These are phyloP conservation scores for Phaseolus coccineus DNA, from an alignment of 331 rosid species.

Conservation along the genomic window DNA sequence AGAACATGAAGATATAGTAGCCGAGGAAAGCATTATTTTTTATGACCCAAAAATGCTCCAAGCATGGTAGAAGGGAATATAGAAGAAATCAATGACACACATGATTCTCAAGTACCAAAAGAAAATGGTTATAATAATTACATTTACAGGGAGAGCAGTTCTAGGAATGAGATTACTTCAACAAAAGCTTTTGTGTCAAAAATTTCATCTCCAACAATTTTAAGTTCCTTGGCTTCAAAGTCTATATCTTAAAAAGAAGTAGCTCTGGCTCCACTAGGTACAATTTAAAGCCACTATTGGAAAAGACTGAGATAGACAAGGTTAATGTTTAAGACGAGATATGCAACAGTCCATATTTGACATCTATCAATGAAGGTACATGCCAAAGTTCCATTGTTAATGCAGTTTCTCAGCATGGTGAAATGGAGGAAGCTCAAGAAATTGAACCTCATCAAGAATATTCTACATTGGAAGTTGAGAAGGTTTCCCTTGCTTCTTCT, in stretches of 20 bases:
- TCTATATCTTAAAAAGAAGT: constrained; percentile 96
- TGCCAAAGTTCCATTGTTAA: constrained; percentile 47
- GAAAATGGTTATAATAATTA: constrained; percentile 55
- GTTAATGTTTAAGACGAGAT: constrained; percentile 56
- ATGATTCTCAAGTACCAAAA: constrained; percentile 54
- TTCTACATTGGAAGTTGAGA: constrained; percentile 58
- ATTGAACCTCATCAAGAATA: constrained; percentile 50
- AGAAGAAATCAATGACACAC: constrained; percentile 44
- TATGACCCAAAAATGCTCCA: constrained; percentile 45
- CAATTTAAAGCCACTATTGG: constrained; percentile 68
- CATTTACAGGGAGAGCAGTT: constrained; percentile 54
- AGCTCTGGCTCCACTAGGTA: constrained; percentile 95
- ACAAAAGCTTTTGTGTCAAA: constrained; percentile 58
- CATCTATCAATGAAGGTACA: constrained; percentile 53
- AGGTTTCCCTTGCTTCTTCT: constrained; percentile 51
- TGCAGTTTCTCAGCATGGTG: constrained; percentile 50
- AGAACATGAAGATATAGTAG: constrained; percentile 49
- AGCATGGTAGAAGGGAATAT: constrained; percentile 35
- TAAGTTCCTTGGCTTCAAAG: constrained; percentile 75
- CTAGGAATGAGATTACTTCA: constrained; percentile 55
- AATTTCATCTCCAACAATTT: constrained; percentile 55
- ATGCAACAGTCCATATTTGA: constrained; percentile 39
- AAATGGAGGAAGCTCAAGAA: constrained; percentile 47
- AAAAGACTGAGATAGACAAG: constrained; percentile 56
- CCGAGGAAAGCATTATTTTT: constrained; percentile 47